Evolutionary conservation across 2,329 filamentous ascomycete species (phyloP).

Genomic region (Dothiorella sarmentorum): DNA sequence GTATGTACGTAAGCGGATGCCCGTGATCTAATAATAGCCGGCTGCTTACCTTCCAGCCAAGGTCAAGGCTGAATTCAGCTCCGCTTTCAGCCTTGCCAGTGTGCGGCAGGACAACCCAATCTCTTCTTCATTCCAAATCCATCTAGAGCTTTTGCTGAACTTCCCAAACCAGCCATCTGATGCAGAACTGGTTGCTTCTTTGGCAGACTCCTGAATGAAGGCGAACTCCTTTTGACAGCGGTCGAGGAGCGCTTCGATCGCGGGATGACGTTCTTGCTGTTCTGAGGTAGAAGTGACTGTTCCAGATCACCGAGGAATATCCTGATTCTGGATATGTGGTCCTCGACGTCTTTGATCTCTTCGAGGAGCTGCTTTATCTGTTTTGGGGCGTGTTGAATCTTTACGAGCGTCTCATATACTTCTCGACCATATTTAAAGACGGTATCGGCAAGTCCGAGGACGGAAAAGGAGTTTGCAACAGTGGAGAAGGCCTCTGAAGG

Average conservation of each 20-base stretch:
- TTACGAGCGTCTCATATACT: background rate
- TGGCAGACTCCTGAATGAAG: background rate
- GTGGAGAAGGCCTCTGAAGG: background rate
- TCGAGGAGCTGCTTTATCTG: background rate
- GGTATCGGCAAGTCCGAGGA: background rate
- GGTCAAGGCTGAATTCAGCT: background rate
- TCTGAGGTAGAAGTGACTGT: background rate
- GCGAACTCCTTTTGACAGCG: background rate
- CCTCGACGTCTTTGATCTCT: background rate
- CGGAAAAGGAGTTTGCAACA: background rate
- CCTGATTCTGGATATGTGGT: background rate
- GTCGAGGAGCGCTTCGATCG: background rate
- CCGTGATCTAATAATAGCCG: background rate
- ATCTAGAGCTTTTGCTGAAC: background rate
- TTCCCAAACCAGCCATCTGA: background rate
- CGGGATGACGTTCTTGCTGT: background rate
- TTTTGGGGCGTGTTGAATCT: background rate
- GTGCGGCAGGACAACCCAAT: background rate
- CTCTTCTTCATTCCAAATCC: background rate
- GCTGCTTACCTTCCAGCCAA: background rate
- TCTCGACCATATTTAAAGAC: constrained; percentile 5
- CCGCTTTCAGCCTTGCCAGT: background rate
- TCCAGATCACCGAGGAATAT: background rate
- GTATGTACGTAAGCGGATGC: background rate
- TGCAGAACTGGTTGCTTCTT: background rate